phyloP scores from a whole-genome alignment of 169 alveolate genomes.

The Plasmodium ovale region DNA sequence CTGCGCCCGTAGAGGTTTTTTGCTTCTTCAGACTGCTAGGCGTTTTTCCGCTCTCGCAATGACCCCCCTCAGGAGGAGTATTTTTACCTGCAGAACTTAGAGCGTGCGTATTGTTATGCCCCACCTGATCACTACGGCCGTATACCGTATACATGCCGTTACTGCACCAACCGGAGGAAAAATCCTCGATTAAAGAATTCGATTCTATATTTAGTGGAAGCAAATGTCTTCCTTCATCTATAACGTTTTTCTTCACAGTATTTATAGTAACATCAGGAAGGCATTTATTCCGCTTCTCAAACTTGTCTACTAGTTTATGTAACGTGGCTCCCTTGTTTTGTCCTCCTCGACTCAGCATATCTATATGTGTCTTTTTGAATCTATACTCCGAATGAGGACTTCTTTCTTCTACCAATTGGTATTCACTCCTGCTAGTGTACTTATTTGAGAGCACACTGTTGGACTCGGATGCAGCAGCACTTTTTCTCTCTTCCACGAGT shows the following conservation, averaged over 20 bases:
- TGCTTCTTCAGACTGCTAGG: too few species aligned
- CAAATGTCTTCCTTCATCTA: slow-evolving; percentile 45
- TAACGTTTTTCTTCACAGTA: slow-evolving; percentile 17
- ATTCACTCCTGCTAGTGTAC: too few species aligned
- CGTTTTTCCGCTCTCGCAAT: too few species aligned
- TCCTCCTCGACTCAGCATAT: background rate
- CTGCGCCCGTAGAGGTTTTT: too few species aligned
- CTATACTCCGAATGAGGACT: background rate
- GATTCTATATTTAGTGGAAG: slow-evolving; percentile 10
- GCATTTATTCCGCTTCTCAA: background rate
- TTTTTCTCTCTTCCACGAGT: background rate
- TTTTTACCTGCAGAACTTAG: too few species aligned
- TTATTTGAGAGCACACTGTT: background rate
- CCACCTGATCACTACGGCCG: too few species aligned
- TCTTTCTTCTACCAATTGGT: background rate
- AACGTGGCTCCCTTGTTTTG: background rate
- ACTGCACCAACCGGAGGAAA: background rate
- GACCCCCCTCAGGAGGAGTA: too few species aligned
- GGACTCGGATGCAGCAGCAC: background rate
- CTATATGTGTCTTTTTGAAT: background rate
- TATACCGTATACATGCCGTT: too few species aligned
- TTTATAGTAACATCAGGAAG: slow-evolving; percentile 17
- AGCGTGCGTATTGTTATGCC: too few species aligned
- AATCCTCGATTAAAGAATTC: slow-evolving; percentile 2
- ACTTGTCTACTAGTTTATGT: background rate